Evolutionary conservation across 345 rosid genomes (phyloP).

Genomic region (Gossypium arboreum): DNA sequence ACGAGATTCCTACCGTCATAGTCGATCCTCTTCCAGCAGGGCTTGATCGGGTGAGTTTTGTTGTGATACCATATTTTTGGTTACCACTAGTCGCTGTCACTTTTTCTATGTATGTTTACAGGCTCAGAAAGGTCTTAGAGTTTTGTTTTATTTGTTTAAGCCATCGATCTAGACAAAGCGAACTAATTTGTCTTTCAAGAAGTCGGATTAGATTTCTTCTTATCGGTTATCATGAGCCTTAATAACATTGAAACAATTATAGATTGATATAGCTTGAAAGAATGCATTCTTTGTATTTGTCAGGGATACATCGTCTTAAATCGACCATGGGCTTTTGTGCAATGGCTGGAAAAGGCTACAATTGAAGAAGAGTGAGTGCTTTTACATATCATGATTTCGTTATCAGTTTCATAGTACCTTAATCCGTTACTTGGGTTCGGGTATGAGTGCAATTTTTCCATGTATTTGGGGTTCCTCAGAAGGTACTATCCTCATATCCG

Average conservation of each 20-base stretch:
- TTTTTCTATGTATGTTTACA: background rate
- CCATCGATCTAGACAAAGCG: background rate
- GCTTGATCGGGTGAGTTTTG: constrained; percentile 63
- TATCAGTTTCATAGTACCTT: background rate
- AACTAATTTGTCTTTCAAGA: background rate
- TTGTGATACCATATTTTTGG: background rate
- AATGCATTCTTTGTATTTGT: background rate
- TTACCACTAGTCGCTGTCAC: background rate
- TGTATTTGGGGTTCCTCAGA: background rate
- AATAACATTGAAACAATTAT: background rate
- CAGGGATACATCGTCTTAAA: constrained; percentile 95
- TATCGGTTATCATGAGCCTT: background rate
- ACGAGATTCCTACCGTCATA: constrained; percentile 79
- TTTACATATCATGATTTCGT: constrained; percentile 3
- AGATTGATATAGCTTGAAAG: background rate
- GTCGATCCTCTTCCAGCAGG: constrained; percentile 95
- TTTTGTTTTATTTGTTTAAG: background rate
- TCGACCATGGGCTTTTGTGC: constrained; percentile 98
- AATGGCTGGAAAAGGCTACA: constrained; percentile 84
- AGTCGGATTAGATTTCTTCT: background rate
- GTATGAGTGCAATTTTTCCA: background rate
- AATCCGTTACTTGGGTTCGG: background rate
- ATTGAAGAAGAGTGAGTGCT: constrained; percentile 84
- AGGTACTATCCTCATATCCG: background rate
- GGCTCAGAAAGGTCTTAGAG: background rate